Percentiles rank a stretch among this genome's conserved stretches.
Evolutionary conservation across 495 filamentous ascomycete genomes (phyloP).

Genomic region (Penicillium fimorum): DNA sequence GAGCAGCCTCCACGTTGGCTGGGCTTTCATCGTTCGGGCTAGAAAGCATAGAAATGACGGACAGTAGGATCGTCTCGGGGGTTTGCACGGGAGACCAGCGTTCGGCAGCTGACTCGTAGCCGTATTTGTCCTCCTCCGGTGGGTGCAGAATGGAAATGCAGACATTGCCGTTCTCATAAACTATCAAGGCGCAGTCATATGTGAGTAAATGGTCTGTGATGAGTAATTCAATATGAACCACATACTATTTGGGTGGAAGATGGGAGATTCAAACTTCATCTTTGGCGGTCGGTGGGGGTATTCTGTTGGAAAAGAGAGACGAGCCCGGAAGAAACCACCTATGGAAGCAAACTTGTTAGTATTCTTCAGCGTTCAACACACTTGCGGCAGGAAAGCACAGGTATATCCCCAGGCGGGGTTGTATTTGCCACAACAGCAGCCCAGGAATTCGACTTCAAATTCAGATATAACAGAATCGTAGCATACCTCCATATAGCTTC

Average conservation of each 20-base stretch:
- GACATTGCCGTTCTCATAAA: constrained; percentile 85
- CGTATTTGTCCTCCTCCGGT: constrained; percentile 92
- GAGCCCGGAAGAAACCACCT: constrained; percentile 89
- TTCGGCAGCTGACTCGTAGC: constrained; percentile 89
- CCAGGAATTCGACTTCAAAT: background rate
- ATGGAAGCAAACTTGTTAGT: constrained; percentile 10
- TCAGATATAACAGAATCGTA: background rate
- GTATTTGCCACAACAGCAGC: background rate
- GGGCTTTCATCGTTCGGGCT: constrained; percentile 95
- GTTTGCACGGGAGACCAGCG: constrained; percentile 97
- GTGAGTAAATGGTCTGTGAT: background rate
- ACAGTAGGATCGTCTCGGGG: constrained; percentile 90
- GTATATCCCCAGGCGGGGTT: background rate
- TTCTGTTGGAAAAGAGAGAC: constrained; percentile 72
- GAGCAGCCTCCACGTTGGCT: constrained; percentile 90
- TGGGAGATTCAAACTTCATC: constrained; percentile 82
- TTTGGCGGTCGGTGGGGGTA: constrained; percentile 91
- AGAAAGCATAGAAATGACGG: constrained; percentile 89
- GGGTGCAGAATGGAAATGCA: constrained; percentile 98
- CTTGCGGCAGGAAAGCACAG: background rate
- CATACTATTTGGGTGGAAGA: constrained; percentile 91
- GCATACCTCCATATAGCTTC: constrained; percentile 87
- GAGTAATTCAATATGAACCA: background rate
- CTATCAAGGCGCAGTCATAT: constrained; percentile 26
- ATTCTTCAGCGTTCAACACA: background rate